These are phyloP conservation scores for Trichomonascaceae sp. DNA, from an alignment of 1,139 yeast species.

Conservation along the genomic window DNA sequence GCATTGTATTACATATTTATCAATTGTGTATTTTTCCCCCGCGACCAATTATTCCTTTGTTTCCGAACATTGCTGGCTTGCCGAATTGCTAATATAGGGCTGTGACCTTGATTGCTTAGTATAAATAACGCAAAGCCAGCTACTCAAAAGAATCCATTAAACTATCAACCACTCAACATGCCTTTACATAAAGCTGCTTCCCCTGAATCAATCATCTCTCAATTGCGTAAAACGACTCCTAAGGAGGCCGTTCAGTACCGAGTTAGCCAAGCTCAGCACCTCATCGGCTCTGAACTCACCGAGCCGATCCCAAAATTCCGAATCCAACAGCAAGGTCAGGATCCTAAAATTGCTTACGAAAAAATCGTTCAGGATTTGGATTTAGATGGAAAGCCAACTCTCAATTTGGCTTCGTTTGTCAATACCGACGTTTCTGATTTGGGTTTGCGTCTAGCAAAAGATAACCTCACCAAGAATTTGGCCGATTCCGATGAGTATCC, in stretches of 20 bases:
- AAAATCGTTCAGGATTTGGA: constrained; percentile 67
- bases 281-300: constrained; percentile 12
- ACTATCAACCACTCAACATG: constrained; percentile 18
- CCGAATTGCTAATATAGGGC: background rate
- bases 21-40: background rate
- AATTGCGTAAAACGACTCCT: constrained; percentile 21
- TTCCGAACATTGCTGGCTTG: background rate
- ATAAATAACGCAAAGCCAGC: background rate
- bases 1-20: background rate
- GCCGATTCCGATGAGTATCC: constrained; percentile 96
- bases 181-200: constrained; percentile 32
- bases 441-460: constrained; percentile 48
- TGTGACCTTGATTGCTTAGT: background rate
- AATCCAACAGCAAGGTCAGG: constrained; percentile 54
- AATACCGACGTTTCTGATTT: constrained; percentile 59
- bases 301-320: constrained; percentile 37
- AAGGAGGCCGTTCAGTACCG: constrained; percentile 15
- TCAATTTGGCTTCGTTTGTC: constrained; percentile 85
- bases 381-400: constrained; percentile 76
- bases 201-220: constrained; percentile 29
- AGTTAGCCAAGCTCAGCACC: background rate
- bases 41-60: background rate
- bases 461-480: constrained; percentile 76
- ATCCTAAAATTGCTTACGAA: constrained; percentile 50
- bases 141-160: background rate